Percentiles rank a stretch among this genome's conserved stretches.
These are phyloP conservation scores for Sclerotinia glacialis DNA, from an alignment of 2,329 filamentous ascomycete species.

Conservation along the genomic window DNA sequence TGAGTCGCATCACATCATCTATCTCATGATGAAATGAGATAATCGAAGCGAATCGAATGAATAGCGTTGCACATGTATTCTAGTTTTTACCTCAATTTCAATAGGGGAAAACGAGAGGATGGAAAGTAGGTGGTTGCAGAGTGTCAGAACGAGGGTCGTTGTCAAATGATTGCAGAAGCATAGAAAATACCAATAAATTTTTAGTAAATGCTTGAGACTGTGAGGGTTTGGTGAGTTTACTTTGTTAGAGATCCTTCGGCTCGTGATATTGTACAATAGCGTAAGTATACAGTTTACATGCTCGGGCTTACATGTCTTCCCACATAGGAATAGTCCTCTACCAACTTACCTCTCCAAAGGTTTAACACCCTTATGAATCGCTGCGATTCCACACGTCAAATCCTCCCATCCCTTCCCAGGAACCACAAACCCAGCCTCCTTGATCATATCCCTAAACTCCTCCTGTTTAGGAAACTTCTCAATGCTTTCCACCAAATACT, in stretches of 20 bases:
- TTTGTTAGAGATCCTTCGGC: not conserved
- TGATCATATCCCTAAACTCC: slow-evolving; percentile 80
- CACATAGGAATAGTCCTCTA: not conserved
- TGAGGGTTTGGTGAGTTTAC: not conserved
- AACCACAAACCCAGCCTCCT: slow-evolving; percentile 78
- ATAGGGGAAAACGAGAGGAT: slow-evolving; percentile 30
- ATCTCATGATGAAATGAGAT: slow-evolving; percentile 17
- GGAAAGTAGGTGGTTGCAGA: slow-evolving; percentile 31
- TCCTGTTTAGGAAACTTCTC: slow-evolving; percentile 85
- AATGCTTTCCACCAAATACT: slow-evolving; percentile 98
- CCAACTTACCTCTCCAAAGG: slow-evolving; percentile 43
- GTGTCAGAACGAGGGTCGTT: not conserved
- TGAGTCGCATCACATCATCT: slow-evolving; percentile 35
- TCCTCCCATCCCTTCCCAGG: slow-evolving; percentile 85
- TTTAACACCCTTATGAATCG: slow-evolving; percentile 96
- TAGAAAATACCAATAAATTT: slow-evolving; percentile 21
- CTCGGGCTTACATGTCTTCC: not conserved
- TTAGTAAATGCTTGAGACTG: not conserved
- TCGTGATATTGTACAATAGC: slow-evolving; percentile 10
- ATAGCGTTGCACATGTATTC: slow-evolving; percentile 41
- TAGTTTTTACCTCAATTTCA: slow-evolving; percentile 31
- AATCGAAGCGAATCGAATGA: slow-evolving; percentile 22
- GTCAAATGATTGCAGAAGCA: slow-evolving; percentile 6
- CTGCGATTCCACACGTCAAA: slow-evolving; percentile 86
- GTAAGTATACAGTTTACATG: slow-evolving; percentile 1